These are phyloP conservation scores for Phaffomyces opuntiae DNA, from an alignment of 805 yeast genomes.

Conservation along the genomic window DNA sequence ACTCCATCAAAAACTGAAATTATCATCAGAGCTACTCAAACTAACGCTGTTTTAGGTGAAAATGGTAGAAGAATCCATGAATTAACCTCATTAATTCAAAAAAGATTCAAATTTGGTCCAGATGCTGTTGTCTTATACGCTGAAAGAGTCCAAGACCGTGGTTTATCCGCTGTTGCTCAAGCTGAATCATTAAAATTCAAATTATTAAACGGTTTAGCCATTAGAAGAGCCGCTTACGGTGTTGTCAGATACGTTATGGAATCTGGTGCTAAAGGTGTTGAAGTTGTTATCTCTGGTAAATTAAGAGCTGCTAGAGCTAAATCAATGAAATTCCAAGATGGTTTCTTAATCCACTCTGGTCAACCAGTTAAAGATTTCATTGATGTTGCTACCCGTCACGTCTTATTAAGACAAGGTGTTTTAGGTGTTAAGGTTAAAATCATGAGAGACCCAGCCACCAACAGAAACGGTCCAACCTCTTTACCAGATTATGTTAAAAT, in stretches of 20 bases:
- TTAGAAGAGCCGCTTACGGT: slow-evolving; percentile 99
- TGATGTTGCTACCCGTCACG: slow-evolving; percentile 99
- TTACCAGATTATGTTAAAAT: slow-evolving; percentile 94
- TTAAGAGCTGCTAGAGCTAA: slow-evolving; percentile 99
- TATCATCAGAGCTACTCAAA: slow-evolving; percentile 98
- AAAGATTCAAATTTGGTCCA: slow-evolving; percentile 96
- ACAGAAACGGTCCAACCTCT: slow-evolving; percentile 80
- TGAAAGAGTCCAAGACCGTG: slow-evolving; percentile 99
- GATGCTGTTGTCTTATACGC: slow-evolving; percentile 93
- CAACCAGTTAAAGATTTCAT: slow-evolving; percentile 99
- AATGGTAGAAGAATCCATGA: slow-evolving; percentile 99
- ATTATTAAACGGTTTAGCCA: slow-evolving; percentile 96
- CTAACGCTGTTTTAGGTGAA: slow-evolving; percentile 98
- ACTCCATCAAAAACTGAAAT: slow-evolving; percentile 98
- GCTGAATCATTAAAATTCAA: slow-evolving; percentile 98
- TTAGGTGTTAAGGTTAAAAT: slow-evolving; percentile 99
- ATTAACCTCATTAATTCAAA: slow-evolving; percentile 93
- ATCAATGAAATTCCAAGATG: slow-evolving; percentile 99
- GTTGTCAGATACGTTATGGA: slow-evolving; percentile 99
- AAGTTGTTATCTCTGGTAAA: slow-evolving; percentile 99
- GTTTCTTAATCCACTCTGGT: slow-evolving; percentile 99
- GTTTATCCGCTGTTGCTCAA: slow-evolving; percentile 99
- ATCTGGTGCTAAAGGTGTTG: slow-evolving; percentile 99
- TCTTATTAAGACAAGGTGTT: slow-evolving; percentile 99
- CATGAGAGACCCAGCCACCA: slow-evolving; percentile 95